phyloP scores from a whole-genome alignment of 306 rosid species.

The cucumber (Cucumis sativus) region DNA sequence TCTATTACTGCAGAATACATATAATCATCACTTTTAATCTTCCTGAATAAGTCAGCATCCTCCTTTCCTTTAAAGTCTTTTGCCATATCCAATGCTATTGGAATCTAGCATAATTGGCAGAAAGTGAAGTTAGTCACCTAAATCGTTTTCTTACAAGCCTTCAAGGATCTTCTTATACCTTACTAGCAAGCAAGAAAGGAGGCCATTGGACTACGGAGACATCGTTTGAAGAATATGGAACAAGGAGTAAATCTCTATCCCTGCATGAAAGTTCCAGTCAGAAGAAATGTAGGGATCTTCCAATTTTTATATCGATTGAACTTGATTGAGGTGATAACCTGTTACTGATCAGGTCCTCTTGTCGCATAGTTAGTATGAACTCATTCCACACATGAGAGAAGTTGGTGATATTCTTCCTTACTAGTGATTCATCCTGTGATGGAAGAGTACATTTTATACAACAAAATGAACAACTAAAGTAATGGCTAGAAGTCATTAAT shows the following conservation, averaged over 20 bases:
- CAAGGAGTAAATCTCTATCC: slow-evolving; percentile 80
- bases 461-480: slow-evolving; percentile 1
- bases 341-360: slow-evolving; percentile 84
- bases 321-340: slow-evolving; percentile 31
- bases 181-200: slow-evolving; percentile 97
- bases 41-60: slow-evolving; percentile 61
- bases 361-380: slow-evolving; percentile 69
- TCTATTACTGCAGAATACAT: slow-evolving; percentile 85
- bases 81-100: slow-evolving; percentile 96
- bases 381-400: slow-evolving; percentile 90
- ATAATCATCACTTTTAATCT: slow-evolving; percentile 57
- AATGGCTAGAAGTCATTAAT: not conserved
- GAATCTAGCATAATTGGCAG: slow-evolving; percentile 55
- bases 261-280: slow-evolving; percentile 27
- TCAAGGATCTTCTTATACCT: slow-evolving; percentile 31
- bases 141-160: not conserved
- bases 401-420: slow-evolving; percentile 48
- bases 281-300: slow-evolving; percentile 1
- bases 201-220: slow-evolving; percentile 92
- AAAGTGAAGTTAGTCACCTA: not conserved
- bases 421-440: slow-evolving; percentile 40
- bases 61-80: slow-evolving; percentile 71
- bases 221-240: slow-evolving; percentile 49
- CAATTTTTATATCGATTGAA: not conserved
- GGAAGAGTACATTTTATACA: slow-evolving; percentile 11